These are phyloP conservation scores for Trichoderma pleuroti DNA, from an alignment of 2,329 filamentous ascomycete genomes.

Conservation along the genomic window DNA sequence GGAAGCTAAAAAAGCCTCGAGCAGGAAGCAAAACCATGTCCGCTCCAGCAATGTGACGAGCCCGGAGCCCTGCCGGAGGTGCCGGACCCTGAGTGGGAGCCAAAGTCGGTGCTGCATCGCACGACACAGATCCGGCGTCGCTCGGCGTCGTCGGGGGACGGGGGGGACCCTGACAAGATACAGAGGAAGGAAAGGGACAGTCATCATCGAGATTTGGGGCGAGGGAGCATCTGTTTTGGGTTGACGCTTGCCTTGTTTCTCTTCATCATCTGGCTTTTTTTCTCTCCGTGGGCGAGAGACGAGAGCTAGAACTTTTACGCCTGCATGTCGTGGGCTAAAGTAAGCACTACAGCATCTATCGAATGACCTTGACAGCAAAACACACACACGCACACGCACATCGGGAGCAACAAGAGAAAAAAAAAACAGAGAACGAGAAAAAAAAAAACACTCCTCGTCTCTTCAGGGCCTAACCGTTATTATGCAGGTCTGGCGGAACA, in stretches of 20 bases:
- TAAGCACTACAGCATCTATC: conserved; percentile 14
- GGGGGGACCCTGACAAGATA: background rate
- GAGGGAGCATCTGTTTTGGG: background rate
- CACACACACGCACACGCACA: background rate
- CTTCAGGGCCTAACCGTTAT: background rate
- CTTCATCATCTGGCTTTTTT: background rate
- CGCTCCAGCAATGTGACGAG: background rate
- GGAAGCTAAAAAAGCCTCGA: background rate
- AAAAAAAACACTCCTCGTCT: background rate
- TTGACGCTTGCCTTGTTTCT: background rate
- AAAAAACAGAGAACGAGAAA: background rate
- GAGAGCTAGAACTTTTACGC: conserved; percentile 10
- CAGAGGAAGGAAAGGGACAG: background rate
- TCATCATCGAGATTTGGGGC: background rate
- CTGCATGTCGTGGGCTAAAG: background rate
- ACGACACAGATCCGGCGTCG: background rate
- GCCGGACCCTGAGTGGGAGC: conserved; percentile 12
- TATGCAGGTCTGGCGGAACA: background rate
- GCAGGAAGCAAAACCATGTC: background rate
- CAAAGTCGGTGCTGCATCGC: conserved; percentile 6
- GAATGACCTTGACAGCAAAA: background rate
- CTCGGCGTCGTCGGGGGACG: background rate
- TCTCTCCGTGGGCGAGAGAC: background rate
- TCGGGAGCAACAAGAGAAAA: background rate
- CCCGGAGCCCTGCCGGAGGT: conserved; percentile 10